Conservation (phyloP, 106 monocot genomes). For the Hemerocallis citrina region DNA sequence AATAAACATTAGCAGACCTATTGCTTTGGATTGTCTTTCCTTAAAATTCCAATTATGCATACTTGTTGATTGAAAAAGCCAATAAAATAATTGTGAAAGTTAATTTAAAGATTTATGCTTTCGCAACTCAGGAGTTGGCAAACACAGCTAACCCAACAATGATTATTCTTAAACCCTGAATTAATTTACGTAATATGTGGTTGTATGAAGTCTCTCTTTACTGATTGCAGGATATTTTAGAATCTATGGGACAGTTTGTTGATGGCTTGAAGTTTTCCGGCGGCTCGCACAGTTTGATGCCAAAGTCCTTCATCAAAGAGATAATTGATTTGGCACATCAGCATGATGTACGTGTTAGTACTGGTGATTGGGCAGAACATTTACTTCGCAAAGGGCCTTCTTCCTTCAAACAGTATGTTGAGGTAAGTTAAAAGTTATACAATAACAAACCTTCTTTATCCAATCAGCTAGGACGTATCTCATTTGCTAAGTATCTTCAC, state of each 20-base stretch:
- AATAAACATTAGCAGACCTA: too few species aligned
- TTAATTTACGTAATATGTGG: too few species aligned
- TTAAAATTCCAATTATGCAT: too few species aligned
- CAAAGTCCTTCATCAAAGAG: constrained; percentile 47
- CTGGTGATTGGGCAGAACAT: constrained; percentile 86
- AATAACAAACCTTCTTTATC: background rate
- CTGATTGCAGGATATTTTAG: constrained; percentile 51
- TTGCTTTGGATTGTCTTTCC: too few species aligned
- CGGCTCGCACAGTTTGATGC: constrained; percentile 71
- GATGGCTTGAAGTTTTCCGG: constrained; percentile 89
- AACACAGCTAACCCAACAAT: too few species aligned
- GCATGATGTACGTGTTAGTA: constrained; percentile 79
- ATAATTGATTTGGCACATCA: constrained; percentile 70
- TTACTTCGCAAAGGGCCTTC: constrained; percentile 51
- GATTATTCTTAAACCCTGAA: too few species aligned
- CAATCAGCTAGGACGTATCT: background rate
- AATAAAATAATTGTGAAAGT: too few species aligned
- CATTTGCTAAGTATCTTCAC: constrained; percentile 1
- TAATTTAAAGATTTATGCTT: too few species aligned
- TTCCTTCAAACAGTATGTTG: constrained; percentile 63
- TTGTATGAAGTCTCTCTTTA: background rate
- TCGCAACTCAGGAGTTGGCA: too few species aligned
- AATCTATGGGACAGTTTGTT: constrained; percentile 64
- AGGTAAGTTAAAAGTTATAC: constrained; percentile 27
- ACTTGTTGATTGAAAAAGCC: too few species aligned